Evolutionary conservation across 176 grass and related monocot species (phyloP), one percentile per base, ranked within the genome.

Genomic region (Phoenix roebelenii): DNA sequence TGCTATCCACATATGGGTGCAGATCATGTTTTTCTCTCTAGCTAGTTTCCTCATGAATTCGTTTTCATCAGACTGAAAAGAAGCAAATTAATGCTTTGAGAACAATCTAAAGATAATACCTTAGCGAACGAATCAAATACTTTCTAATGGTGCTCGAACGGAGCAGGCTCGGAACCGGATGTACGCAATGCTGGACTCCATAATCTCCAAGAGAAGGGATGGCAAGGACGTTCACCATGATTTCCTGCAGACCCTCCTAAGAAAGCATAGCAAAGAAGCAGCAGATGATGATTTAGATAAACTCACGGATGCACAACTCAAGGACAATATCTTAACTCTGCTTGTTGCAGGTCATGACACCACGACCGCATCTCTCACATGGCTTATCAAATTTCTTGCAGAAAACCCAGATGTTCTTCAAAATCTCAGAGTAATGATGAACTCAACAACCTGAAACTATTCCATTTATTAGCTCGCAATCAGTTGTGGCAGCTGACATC

Each of bases 321-420:
- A 89, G 69, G 85, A 89, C 69, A 89, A 89, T 76, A 80, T 89
- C 51, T 66, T 84, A 7, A 89, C 85, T 0, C 80, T 89, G 52
- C 85, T 89, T 0, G 77, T 89, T 12, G 85, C 85, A 23, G 85
- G 85, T 1, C 85, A 89, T 22, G 80, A 89, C 73, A 89, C 85
- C 0, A 89, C 85, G 3, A 80, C 85, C 3, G 85, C 85, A 0
- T 80, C 76, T 0, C 77, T 84, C 17, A 89, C 85, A 0, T 89
- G 85, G 85, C 64, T 84, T 52, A 16, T 80, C 73, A 89, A 89
- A 77, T 89, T 89, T 80, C 69, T 84, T n/a, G 85, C 73, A 0
- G 85, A 89, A 7, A 89, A 89, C 73, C 80, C 77, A 0, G 28
- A 59, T 0, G 73, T 67, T 48, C 73, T 80, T 5, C 52, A 71